phyloP scores from a whole-genome alignment of 2,329 filamentous ascomycete species.

The Fusarium sp. region DNA sequence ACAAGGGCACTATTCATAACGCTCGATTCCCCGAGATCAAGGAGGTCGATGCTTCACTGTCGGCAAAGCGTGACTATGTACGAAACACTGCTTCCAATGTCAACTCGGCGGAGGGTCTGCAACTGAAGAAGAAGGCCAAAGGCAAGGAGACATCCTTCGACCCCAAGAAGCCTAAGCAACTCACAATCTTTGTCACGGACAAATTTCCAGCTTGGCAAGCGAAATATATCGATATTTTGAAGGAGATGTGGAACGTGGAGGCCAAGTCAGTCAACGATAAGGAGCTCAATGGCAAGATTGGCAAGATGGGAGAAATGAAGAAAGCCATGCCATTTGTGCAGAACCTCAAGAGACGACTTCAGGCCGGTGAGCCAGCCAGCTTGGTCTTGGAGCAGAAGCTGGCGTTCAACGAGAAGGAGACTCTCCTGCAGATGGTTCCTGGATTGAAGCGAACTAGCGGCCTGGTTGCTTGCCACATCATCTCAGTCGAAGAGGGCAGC shows the following conservation, averaged over 20 bases:
- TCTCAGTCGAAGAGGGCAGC: constrained; percentile 75
- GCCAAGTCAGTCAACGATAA: constrained; percentile 79
- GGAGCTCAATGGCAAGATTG: constrained; percentile 78
- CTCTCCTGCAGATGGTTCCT: constrained; percentile 79
- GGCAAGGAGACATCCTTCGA: constrained; percentile 88
- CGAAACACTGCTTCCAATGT: constrained; percentile 80
- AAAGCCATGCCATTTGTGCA: constrained; percentile 98
- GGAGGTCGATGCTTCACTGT: constrained; percentile 71
- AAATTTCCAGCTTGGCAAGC: constrained; percentile 91
- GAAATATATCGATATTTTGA: constrained; percentile 84
- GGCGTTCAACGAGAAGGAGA: constrained; percentile 83
- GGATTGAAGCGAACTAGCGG: constrained; percentile 79
- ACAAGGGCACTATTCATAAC: constrained; percentile 78
- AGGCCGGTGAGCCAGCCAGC: constrained; percentile 71
- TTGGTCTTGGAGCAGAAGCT: constrained; percentile 85
- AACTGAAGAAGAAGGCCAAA: constrained; percentile 90
- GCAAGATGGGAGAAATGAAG: constrained; percentile 90
- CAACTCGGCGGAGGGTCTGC: constrained; percentile 79
- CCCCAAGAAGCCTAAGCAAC: constrained; percentile 89
- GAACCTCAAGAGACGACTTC: constrained; percentile 81
- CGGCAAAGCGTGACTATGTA: constrained; percentile 85
- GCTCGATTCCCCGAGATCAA: constrained; percentile 69
- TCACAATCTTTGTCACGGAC: constrained; percentile 84
- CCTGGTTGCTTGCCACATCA: constrained; percentile 75
- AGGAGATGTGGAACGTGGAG: constrained; percentile 71